These are phyloP conservation scores for Trametes meyenii DNA, from an alignment of 768 basidiomycete species.

Conservation along the genomic window DNA sequence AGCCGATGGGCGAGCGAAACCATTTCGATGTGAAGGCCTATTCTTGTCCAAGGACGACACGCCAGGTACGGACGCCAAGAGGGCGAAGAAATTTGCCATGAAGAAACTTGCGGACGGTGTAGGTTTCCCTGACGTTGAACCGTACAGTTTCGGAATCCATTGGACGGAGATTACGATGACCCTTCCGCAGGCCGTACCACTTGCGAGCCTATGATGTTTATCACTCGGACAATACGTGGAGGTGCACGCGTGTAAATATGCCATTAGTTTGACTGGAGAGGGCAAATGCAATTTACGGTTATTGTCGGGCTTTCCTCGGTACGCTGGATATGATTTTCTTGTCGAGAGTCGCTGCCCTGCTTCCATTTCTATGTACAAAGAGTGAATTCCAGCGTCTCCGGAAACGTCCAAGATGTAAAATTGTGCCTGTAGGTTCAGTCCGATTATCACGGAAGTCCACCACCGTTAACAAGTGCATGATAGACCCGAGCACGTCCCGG, in stretches of 20 bases:
- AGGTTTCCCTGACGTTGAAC: slow-evolving; percentile 15
- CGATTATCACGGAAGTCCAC: too few relatives aligned
- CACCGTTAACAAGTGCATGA: too few relatives aligned
- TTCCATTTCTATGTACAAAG: too few relatives aligned
- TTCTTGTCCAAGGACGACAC: slow-evolving; percentile 3
- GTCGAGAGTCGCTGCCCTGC: too few relatives aligned
- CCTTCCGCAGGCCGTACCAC: slow-evolving; percentile 15
- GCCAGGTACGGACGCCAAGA: neutral
- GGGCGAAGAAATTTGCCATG: neutral
- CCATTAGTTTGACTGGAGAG: too few relatives aligned
- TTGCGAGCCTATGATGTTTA: slow-evolving; percentile 6
- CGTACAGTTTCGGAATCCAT: slow-evolving; percentile 17
- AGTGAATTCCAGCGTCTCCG: too few relatives aligned
- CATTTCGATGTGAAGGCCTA: slow-evolving; percentile 13
- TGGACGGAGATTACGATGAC: slow-evolving; percentile 17
- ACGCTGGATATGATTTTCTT: too few relatives aligned
- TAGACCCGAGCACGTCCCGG: too few relatives aligned
- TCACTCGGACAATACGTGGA: neutral
- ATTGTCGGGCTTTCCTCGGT: neutral
- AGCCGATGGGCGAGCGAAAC: slow-evolving; percentile 6
- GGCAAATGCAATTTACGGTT: too few relatives aligned
- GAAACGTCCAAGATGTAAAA: too few relatives aligned
- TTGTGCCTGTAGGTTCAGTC: too few relatives aligned
- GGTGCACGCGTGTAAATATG: too few relatives aligned
- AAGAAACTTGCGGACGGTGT: slow-evolving; percentile 11